These are phyloP conservation scores for Monosporozyma aquatica DNA, from an alignment of 805 yeast species.

Conservation along the genomic window DNA sequence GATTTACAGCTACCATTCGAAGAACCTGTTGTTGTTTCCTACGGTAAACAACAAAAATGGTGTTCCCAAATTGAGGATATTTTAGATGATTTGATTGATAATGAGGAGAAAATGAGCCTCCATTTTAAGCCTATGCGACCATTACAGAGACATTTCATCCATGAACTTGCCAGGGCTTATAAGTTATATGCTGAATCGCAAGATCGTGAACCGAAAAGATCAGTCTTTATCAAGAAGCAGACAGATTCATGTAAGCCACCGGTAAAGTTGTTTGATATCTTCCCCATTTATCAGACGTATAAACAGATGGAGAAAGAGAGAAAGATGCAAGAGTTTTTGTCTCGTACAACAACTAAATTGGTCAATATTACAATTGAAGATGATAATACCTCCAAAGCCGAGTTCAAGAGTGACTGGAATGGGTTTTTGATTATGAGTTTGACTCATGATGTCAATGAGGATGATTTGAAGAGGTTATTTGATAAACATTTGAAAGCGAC, in stretches of 20 bases:
- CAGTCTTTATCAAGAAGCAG: conserved; percentile 49
- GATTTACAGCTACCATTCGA: conserved; percentile 34
- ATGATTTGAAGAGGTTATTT: conserved; percentile 34
- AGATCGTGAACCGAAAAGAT: conserved; percentile 71
- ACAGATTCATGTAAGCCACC: conserved; percentile 23
- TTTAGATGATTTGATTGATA: conserved; percentile 41
- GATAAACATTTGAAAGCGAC: conserved; percentile 23
- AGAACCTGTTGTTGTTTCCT: conserved; percentile 40
- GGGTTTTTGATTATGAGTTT: conserved; percentile 47
- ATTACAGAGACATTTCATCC: conserved; percentile 63
- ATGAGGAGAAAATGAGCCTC: conserved; percentile 33
- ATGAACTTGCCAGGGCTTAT: conserved; percentile 52
- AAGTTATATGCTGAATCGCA: conserved; percentile 61
- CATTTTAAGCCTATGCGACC: conserved; percentile 68
- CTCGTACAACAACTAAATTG: conserved; percentile 17
- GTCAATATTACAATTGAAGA: conserved; percentile 20
- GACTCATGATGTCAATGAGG: conserved; percentile 43
- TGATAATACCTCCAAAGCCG: not conserved
- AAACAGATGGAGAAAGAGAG: conserved; percentile 28
- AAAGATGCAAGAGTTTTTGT: conserved; percentile 25
- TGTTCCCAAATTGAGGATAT: conserved; percentile 52
- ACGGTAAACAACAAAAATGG: conserved; percentile 54
- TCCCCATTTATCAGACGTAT: conserved; percentile 40
- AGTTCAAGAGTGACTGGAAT: conserved; percentile 30
- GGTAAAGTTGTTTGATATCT: conserved; percentile 19